A percentile compares a stretch with the other conserved stretches of the same genome.
phyloP scores from a whole-genome alignment of 2,329 filamentous ascomycete species.

The Pseudocercospora pini-densiflorae region DNA sequence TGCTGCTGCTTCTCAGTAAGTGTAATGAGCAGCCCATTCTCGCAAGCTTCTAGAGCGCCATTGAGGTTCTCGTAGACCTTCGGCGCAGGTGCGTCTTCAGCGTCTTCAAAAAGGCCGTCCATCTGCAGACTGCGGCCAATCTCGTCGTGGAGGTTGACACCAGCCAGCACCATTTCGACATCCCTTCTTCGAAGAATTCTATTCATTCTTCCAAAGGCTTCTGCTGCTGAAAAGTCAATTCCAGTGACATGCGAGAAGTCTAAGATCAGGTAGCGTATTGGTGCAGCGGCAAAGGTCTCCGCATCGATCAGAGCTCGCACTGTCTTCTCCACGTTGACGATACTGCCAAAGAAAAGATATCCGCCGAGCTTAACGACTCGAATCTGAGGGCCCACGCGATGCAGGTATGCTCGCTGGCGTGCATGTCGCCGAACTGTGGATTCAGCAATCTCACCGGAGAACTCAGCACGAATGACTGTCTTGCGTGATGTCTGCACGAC shows the following conservation, averaged over 20 bases:
- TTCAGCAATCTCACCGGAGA: slow-evolving; percentile 83
- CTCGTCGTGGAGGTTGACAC: slow-evolving; percentile 74
- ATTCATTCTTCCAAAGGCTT: slow-evolving; percentile 92
- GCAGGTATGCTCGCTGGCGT: slow-evolving; percentile 83
- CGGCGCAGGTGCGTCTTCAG: slow-evolving; percentile 59
- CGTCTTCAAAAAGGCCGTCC: slow-evolving; percentile 78
- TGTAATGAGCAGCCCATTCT: slow-evolving; percentile 81
- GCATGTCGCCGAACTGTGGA: slow-evolving; percentile 93
- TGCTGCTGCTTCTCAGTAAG: slow-evolving; percentile 42
- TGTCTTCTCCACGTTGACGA: slow-evolving; percentile 90
- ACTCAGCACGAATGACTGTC: slow-evolving; percentile 87
- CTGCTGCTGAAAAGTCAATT: slow-evolving; percentile 93
- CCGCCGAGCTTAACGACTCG: slow-evolving; percentile 90
- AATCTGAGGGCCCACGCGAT: slow-evolving; percentile 84
- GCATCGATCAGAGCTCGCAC: slow-evolving; percentile 84
- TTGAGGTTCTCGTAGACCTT: slow-evolving; percentile 87
- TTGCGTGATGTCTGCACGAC: slow-evolving; percentile 90
- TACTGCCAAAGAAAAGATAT: slow-evolving; percentile 98
- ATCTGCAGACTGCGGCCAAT: slow-evolving; percentile 80
- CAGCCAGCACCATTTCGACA: slow-evolving; percentile 81
- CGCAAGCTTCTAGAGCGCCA: slow-evolving; percentile 88
- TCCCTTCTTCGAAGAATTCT: slow-evolving; percentile 77
- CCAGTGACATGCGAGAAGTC: slow-evolving; percentile 90
- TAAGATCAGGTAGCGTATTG: slow-evolving; percentile 87
- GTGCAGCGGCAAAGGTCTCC: slow-evolving; percentile 73